Conservation (phyloP, 345 rosid genomes). For the Stellera chamaejasme region DNA sequence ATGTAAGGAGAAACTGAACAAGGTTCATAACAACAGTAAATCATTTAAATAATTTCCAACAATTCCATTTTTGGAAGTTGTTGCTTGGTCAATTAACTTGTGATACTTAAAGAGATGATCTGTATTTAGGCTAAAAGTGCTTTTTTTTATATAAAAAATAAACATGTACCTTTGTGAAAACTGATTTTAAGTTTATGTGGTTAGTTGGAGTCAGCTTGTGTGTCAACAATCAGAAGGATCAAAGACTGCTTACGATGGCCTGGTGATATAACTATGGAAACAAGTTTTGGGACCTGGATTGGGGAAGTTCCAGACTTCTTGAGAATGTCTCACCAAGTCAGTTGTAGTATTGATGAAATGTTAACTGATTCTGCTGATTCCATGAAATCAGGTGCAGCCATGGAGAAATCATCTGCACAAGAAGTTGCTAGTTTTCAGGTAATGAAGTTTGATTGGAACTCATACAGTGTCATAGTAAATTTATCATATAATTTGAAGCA, state of each 20-base stretch:
- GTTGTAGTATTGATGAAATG: slow-evolving; percentile 19
- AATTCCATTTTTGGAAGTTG: too few relatives aligned
- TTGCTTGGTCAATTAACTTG: too few relatives aligned
- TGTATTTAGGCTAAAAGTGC: too few relatives aligned
- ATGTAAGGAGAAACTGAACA: too few relatives aligned
- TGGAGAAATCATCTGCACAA: slow-evolving; percentile 39
- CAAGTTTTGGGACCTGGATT: slow-evolving; percentile 46
- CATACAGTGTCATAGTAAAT: too few relatives aligned
- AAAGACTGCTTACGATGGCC: slow-evolving; percentile 56
- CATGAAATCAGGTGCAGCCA: slow-evolving; percentile 31
- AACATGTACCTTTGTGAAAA: too few relatives aligned
- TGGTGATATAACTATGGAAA: slow-evolving; percentile 37
- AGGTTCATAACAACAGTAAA: too few relatives aligned
- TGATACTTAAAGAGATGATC: too few relatives aligned
- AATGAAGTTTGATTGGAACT: slow-evolving; percentile 5
- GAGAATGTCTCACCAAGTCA: slow-evolving; percentile 25
- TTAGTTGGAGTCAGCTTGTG: slow-evolving; percentile 47
- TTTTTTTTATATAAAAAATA: too few relatives aligned
- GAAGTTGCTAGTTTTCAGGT: slow-evolving; percentile 82
- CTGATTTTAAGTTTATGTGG: slow-evolving; percentile 11
- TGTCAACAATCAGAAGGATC: slow-evolving; percentile 39
- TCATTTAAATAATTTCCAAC: too few relatives aligned
- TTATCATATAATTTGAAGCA: too few relatives aligned
- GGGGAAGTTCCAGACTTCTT: slow-evolving; percentile 62
- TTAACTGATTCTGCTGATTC: slow-evolving; percentile 25